Evolutionary conservation across 164 flowering plant genomes (phyloP).

Genomic region (Nymphaea colorata): DNA sequence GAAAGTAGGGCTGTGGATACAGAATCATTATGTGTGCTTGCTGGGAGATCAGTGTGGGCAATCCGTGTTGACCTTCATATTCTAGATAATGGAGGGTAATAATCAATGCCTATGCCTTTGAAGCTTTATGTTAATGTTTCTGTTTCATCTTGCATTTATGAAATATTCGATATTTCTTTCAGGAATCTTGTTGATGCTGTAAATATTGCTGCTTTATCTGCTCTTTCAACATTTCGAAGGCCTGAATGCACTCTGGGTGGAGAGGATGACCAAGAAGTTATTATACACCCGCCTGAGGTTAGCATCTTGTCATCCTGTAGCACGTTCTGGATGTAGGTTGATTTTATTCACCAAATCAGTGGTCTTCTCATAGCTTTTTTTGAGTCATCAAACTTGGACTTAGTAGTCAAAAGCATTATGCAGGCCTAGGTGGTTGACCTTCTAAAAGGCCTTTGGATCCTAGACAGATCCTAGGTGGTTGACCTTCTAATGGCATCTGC

Average conservation of each 20-base stretch:
- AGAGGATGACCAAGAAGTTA: constrained; percentile 78
- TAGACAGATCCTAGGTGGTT: too few species aligned
- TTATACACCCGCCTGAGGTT: constrained; percentile 86
- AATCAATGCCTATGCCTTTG: background rate
- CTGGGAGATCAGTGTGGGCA: constrained; percentile 90
- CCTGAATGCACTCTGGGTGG: constrained; percentile 89
- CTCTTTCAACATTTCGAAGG: constrained; percentile 78
- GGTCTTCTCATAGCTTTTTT: too few species aligned
- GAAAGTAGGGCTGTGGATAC: constrained; percentile 95
- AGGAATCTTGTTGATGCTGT: constrained; percentile 99
- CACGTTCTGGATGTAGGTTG: background rate
- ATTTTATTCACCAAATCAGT: too few species aligned
- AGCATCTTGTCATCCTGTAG: background rate
- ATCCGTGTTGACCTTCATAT: constrained; percentile 89
- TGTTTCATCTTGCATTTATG: background rate
- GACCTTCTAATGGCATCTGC: too few species aligned
- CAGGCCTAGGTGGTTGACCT: too few species aligned
- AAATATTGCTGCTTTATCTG: constrained; percentile 93
- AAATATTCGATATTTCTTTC: constrained; percentile 5
- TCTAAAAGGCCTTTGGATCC: too few species aligned
- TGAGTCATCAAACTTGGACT: too few species aligned
- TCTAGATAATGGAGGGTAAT: constrained; percentile 94
- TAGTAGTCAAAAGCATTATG: too few species aligned
- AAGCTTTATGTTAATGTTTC: constrained; percentile 2
- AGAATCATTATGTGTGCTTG: constrained; percentile 86